Conservation (phyloP, 2,329 filamentous ascomycete species). For the Spiromastix sp. region DNA sequence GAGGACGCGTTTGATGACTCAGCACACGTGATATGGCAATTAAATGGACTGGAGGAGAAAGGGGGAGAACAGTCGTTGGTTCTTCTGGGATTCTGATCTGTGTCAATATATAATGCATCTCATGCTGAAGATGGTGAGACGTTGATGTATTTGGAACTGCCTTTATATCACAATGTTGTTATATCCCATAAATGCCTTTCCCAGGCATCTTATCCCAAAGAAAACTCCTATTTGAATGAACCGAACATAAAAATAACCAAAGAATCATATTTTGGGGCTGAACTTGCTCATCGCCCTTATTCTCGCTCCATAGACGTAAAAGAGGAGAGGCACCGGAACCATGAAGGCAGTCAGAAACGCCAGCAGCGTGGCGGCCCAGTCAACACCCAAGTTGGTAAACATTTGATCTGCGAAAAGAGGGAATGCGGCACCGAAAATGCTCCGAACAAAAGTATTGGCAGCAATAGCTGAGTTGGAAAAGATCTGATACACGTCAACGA, state of each 20-base stretch:
- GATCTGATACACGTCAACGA: slow-evolving; percentile 32
- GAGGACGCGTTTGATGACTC: too few relatives aligned
- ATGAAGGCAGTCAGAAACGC: slow-evolving; percentile 29
- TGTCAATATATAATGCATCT: too few relatives aligned
- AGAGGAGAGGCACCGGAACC: slow-evolving; percentile 39
- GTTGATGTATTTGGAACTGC: too few relatives aligned
- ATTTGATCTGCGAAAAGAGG: slow-evolving; percentile 26
- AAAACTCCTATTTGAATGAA: background rate
- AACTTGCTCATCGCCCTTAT: slow-evolving; percentile 38
- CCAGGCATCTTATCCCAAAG: too few relatives aligned
- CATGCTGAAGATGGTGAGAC: background rate
- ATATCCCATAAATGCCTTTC: too few relatives aligned
- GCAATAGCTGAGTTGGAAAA: slow-evolving; percentile 31
- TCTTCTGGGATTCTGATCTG: too few relatives aligned
- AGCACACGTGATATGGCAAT: background rate
- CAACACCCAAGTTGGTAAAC: slow-evolving; percentile 28
- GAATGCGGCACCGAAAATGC: slow-evolving; percentile 24
- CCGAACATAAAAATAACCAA: background rate
- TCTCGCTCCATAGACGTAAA: slow-evolving; percentile 37
- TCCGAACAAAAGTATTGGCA: slow-evolving; percentile 27
- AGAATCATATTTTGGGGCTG: slow-evolving; percentile 13
- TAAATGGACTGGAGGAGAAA: background rate
- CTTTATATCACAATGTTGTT: too few relatives aligned
- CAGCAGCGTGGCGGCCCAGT: slow-evolving; percentile 31
- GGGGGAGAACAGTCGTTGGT: background rate